Conservation (phyloP, 2,329 filamentous ascomycete species). For the Colletotrichum endophyticum region DNA sequence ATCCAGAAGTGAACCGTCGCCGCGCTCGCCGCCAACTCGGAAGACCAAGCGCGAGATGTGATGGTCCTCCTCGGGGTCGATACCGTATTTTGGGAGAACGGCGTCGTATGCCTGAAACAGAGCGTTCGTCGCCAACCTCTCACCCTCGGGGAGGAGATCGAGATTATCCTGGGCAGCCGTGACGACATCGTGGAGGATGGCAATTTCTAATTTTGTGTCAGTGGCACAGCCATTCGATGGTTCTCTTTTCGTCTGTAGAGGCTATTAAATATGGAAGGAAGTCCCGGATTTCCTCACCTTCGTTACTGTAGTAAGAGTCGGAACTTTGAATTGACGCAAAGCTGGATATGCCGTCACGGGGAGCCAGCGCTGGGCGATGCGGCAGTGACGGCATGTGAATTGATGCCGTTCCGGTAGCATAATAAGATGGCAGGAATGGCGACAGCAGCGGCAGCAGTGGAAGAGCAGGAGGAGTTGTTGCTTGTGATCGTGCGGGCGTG, state of each 20-base stretch:
- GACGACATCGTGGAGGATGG: conserved; percentile 79
- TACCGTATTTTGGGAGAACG: conserved; percentile 71
- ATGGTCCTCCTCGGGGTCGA: conserved; percentile 75
- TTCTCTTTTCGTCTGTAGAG: background rate
- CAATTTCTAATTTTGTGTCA: conserved; percentile 65
- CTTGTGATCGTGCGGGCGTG: background rate
- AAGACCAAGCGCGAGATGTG: conserved; percentile 81
- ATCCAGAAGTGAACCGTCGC: conserved; percentile 63
- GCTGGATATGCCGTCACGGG: conserved; percentile 37
- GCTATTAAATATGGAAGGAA: background rate
- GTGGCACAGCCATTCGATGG: background rate
- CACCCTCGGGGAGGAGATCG: conserved; percentile 59
- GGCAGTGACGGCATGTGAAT: conserved; percentile 37
- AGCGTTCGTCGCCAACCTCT: conserved; percentile 74
- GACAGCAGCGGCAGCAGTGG: background rate
- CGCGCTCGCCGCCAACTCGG: conserved; percentile 72
- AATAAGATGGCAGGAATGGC: conserved; percentile 25
- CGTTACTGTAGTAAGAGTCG: conserved; percentile 62
- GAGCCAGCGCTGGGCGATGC: conserved; percentile 38
- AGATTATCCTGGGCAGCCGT: conserved; percentile 70
- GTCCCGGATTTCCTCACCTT: conserved; percentile 48
- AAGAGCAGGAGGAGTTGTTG: background rate
- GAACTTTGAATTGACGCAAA: conserved; percentile 26
- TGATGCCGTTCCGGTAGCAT: conserved; percentile 33
- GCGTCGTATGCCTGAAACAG: conserved; percentile 83